Evolutionary conservation across 305 asterid genomes (phyloP).

Genomic region (Fraxinus greggii): DNA sequence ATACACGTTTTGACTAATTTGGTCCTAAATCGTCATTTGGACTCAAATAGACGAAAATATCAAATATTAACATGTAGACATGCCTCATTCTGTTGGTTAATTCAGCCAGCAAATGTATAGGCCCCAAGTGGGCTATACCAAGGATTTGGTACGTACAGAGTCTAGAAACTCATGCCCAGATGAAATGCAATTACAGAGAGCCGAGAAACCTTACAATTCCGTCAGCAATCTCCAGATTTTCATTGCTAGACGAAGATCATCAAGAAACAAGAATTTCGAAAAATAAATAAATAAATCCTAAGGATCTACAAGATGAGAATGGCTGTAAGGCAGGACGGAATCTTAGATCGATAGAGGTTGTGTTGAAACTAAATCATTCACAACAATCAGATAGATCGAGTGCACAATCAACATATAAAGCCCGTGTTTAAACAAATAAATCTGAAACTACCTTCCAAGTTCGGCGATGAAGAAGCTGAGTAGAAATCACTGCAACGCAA

Average conservation of each 20-base stretch:
- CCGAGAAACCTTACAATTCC: not conserved
- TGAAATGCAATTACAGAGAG: not conserved
- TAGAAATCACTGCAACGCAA: constrained; percentile 23
- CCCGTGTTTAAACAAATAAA: not conserved
- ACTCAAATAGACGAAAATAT: not conserved
- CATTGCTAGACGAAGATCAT: not conserved
- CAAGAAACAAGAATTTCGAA: not conserved
- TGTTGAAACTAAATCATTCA: not conserved
- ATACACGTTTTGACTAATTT: not conserved
- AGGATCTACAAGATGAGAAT: not conserved
- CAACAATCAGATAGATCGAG: not conserved
- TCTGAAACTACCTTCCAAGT: not conserved
- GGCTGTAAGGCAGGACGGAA: not conserved
- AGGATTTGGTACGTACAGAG: not conserved
- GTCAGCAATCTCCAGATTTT: not conserved
- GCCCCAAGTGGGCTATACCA: not conserved
- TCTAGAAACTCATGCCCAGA: not conserved
- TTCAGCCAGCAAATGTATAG: not conserved
- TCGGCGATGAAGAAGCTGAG: not conserved
- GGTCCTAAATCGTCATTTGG: not conserved
- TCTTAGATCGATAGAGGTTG: not conserved
- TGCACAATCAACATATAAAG: not conserved
- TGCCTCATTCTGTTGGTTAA: not conserved
- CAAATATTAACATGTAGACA: not conserved
- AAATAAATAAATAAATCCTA: not conserved